Evolutionary conservation across 345 rosid species (phyloP), one percentile per base, ranked within the genome.

Genomic region (Murraya paniculata): DNA sequence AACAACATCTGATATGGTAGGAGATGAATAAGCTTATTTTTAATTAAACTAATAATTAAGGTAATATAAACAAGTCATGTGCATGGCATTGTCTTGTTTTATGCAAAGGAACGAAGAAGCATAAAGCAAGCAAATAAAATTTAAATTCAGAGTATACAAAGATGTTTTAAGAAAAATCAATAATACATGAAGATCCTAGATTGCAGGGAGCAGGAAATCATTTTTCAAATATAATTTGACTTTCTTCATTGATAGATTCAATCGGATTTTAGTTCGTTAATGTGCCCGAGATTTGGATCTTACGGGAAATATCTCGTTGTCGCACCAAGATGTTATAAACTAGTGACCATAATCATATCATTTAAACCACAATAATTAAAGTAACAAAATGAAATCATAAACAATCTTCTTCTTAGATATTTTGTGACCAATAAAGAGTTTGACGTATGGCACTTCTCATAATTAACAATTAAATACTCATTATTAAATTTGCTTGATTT

Each of bases 61-160:
- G 48, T 59, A 33, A 73, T 66, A 62, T 38, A 3, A 57, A 18
- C 30, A 72, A 72, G 79, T 78, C 82, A 85, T 73, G 88, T 83
- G 86, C 83, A 56, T 66, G 78, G 75, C 83, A 85, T 77, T 83
- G 65, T 81, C 82, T 83, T 73, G 86, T 72, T 79, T 73, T 72
- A 59, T 58, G 86, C 31, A 64, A 85, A 65, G 45, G 35, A 85
- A 65, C 35, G 33, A 71, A 81, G 61, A 59, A 31, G 25, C 18
- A 80, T 61, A 72, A 55, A 71, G 33, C 56, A 28, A 22, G 0
- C 21, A 31, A 38, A 1, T 21, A 56, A 56, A 11, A 4, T 65
- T 18, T 22, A 66, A 4, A 72, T 18, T 22, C 67, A 11, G 9
- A 41, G 33, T 25, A 25, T 25, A 39, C 21, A 9, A 27, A 60